Percentiles rank a stretch among this genome's conserved stretches.
Evolutionary conservation across 352 stramenopile species (phyloP).

Genomic region (Globisporangium recalcitrans): DNA sequence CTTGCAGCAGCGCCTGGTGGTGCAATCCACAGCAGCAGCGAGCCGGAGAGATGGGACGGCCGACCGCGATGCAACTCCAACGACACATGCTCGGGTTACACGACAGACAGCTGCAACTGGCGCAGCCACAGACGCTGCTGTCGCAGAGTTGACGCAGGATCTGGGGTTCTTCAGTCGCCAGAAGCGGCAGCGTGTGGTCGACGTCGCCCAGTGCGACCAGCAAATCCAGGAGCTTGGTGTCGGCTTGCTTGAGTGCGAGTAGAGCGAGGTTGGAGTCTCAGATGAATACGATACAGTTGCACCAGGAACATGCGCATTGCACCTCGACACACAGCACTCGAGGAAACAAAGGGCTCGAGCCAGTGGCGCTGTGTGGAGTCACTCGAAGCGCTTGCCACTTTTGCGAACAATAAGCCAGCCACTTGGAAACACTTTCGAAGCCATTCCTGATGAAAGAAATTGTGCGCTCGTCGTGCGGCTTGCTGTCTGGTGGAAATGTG

Average conservation of each 20-base stretch:
- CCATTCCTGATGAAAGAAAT: too few relatives aligned
- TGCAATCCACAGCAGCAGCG: not conserved
- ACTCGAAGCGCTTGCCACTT: too few relatives aligned
- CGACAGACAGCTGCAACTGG: not conserved
- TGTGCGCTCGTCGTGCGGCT: not conserved
- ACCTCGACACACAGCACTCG: too few relatives aligned
- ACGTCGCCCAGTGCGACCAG: slow-evolving; percentile 2
- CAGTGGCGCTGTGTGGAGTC: too few relatives aligned
- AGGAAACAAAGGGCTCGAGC: too few relatives aligned
- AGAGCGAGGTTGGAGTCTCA: too few relatives aligned
- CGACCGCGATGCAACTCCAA: not conserved
- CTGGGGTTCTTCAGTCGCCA: slow-evolving; percentile 8
- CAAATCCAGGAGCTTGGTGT: slow-evolving; percentile 10
- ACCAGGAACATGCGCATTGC: too few relatives aligned
- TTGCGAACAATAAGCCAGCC: too few relatives aligned
- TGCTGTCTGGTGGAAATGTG: not conserved
- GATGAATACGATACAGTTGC: too few relatives aligned
- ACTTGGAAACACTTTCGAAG: too few relatives aligned
- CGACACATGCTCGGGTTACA: not conserved
- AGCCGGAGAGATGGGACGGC: not conserved
- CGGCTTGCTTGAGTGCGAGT: too few relatives aligned
- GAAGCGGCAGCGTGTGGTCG: slow-evolving; percentile 4
- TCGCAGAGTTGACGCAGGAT: not conserved
- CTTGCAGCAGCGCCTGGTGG: not conserved
- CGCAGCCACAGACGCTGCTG: not conserved